Evolutionary conservation across 306 rosid species (phyloP).

Genomic region (Cercis canadensis): DNA sequence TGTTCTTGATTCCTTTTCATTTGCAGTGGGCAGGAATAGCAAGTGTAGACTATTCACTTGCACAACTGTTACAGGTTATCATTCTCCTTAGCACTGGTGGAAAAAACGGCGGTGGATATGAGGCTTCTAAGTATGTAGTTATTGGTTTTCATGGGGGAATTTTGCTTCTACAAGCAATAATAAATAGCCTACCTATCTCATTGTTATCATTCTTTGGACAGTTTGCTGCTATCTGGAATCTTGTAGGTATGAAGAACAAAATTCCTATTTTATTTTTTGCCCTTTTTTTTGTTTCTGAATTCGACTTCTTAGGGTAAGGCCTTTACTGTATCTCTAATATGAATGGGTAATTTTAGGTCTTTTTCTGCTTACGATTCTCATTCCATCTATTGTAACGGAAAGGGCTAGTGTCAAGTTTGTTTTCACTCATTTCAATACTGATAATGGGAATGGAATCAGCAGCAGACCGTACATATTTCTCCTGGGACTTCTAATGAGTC

Average conservation of each 20-base stretch:
- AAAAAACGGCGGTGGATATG: constrained; percentile 80
- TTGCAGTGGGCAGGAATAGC: constrained; percentile 98
- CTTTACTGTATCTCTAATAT: constrained; percentile 34
- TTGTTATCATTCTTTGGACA: constrained; percentile 87
- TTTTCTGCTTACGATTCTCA: constrained; percentile 78
- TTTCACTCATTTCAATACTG: constrained; percentile 89
- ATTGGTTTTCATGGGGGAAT: constrained; percentile 75
- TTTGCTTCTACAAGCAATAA: constrained; percentile 72
- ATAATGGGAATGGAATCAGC: constrained; percentile 74
- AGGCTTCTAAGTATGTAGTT: constrained; percentile 74
- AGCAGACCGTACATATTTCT: constrained; percentile 79
- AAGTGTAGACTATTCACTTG: constrained; percentile 89
- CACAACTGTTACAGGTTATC: constrained; percentile 83
- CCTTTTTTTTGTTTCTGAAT: neutral
- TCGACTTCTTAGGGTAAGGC: constrained; percentile 8
- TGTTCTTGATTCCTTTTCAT: constrained; percentile 36
- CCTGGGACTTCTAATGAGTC: constrained; percentile 91
- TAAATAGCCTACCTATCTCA: constrained; percentile 82
- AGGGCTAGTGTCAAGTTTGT: constrained; percentile 84
- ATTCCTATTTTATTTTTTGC: constrained; percentile 20
- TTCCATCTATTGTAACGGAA: constrained; percentile 80
- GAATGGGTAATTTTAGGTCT: constrained; percentile 62
- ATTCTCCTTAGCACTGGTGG: constrained; percentile 89
- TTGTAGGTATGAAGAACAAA: constrained; percentile 58
- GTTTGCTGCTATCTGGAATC: constrained; percentile 85